A percentile compares a stretch with the other conserved stretches of the same genome.
These are phyloP conservation scores for Microcyclospora tardicrescens DNA, from an alignment of 2,329 filamentous ascomycete species.

Conservation along the genomic window DNA sequence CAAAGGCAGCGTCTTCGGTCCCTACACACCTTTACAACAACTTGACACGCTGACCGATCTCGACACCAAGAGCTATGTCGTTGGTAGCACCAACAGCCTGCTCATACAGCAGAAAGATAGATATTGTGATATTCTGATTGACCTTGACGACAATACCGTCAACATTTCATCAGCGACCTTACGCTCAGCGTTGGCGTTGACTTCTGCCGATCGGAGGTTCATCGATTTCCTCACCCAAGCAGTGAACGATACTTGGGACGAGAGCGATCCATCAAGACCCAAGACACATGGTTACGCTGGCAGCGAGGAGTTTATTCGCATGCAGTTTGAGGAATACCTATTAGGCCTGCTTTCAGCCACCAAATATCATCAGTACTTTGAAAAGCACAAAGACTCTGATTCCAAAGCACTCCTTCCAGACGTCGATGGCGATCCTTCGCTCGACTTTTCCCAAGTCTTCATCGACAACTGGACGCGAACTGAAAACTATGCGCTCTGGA, in stretches of 20 bases:
- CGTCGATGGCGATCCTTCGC: slow-evolving; percentile 65
- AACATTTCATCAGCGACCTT: slow-evolving; percentile 73
- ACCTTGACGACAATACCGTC: slow-evolving; percentile 79
- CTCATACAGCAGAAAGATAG: slow-evolving; percentile 87
- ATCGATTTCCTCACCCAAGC: slow-evolving; percentile 91
- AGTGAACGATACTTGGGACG: slow-evolving; percentile 94
- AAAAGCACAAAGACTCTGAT: slow-evolving; percentile 33
- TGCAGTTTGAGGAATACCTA: slow-evolving; percentile 95
- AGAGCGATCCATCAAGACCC: slow-evolving; percentile 74
- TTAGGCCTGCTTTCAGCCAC: slow-evolving; percentile 75
- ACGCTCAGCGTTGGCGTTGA: slow-evolving; percentile 60
- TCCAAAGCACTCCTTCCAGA: slow-evolving; percentile 49
- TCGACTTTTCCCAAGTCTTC: slow-evolving; percentile 75
- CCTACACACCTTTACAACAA: slow-evolving; percentile 92
- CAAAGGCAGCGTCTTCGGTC: slow-evolving; percentile 89
- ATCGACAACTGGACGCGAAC: slow-evolving; percentile 78
- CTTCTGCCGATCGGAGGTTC: slow-evolving; percentile 82
- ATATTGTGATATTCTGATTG: slow-evolving; percentile 92
- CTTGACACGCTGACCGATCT: slow-evolving; percentile 86
- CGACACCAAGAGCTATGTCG: slow-evolving; percentile 92
- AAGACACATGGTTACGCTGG: slow-evolving; percentile 90
- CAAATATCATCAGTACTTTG: slow-evolving; percentile 59
- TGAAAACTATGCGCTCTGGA: slow-evolving; percentile 85
- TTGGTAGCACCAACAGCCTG: slow-evolving; percentile 91
- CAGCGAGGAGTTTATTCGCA: slow-evolving; percentile 91